phyloP scores from a whole-genome alignment of 148 eudicot species.

The Amaranthus cruentus region DNA sequence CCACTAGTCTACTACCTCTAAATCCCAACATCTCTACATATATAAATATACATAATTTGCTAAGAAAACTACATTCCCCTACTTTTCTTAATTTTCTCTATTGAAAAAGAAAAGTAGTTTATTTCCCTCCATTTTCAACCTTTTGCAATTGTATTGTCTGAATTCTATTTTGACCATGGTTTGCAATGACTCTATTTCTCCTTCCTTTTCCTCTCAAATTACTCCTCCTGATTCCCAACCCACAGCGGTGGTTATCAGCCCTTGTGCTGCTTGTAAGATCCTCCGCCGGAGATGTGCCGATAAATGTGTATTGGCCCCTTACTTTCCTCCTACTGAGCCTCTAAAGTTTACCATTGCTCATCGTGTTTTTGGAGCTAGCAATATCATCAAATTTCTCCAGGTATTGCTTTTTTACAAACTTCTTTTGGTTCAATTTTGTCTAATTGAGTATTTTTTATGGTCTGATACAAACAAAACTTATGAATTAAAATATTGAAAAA shows the following conservation, averaged over 20 bases:
- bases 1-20: neutral
- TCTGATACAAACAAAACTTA: too few species aligned
- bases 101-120: neutral
- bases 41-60: neutral
- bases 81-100: neutral
- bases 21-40: neutral
- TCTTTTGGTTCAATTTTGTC: neutral
- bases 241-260: conserved; percentile 32
- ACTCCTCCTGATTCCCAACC: conserved; percentile 5
- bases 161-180: conserved; percentile 16
- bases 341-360: conserved; percentile 51
- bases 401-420: conserved; percentile 7
- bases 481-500: too few species aligned
- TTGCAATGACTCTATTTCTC: conserved; percentile 15
- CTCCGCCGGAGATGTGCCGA: conserved; percentile 44
- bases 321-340: conserved; percentile 54
- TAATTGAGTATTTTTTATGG: too few species aligned
- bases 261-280: conserved; percentile 51
- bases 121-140: conserved; percentile 20
- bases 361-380: conserved; percentile 55
- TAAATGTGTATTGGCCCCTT: conserved; percentile 44
- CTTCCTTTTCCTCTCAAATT: conserved; percentile 19
- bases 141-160: neutral
- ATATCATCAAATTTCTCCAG: conserved; percentile 52
- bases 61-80: neutral